These are phyloP conservation scores for Imleria badia DNA, from an alignment of 768 basidiomycete species.

Conservation along the genomic window DNA sequence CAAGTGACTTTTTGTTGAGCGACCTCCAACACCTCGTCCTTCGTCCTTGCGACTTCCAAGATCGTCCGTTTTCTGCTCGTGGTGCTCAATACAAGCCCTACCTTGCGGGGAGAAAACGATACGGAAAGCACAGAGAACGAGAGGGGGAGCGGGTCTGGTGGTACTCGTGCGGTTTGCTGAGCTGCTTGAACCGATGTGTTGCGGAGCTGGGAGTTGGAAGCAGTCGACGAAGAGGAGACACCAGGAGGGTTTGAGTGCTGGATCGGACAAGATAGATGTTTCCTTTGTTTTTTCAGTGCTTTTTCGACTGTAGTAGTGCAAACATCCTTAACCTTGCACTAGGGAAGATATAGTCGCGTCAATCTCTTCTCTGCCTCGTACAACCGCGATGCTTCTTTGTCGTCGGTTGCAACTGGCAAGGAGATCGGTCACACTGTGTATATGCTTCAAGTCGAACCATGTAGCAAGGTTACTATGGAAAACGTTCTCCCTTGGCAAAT, in stretches of 20 bases:
- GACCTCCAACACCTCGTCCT: constrained; percentile 57
- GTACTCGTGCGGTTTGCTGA: not conserved
- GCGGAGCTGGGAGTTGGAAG: not conserved
- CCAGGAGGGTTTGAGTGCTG: constrained; percentile 6
- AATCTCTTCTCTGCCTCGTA: too few relatives aligned
- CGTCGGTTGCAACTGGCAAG: too few relatives aligned
- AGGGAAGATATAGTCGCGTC: too few relatives aligned
- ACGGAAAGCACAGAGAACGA: constrained; percentile 39
- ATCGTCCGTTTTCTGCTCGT: constrained; percentile 49
- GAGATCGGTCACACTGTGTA: too few relatives aligned
- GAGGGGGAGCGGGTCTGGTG: constrained; percentile 17
- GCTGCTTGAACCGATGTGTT: constrained; percentile 2
- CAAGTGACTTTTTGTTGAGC: constrained; percentile 48
- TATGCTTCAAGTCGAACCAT: too few relatives aligned
- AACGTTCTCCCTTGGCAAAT: too few relatives aligned
- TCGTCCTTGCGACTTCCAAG: constrained; percentile 48
- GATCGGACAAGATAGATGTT: too few relatives aligned
- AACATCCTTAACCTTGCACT: too few relatives aligned
- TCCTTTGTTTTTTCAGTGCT: too few relatives aligned
- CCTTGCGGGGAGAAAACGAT: constrained; percentile 40
- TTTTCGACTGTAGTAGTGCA: too few relatives aligned
- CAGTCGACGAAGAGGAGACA: constrained; percentile 1
- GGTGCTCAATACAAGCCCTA: constrained; percentile 36
- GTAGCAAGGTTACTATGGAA: too few relatives aligned
- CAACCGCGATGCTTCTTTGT: too few relatives aligned